Evolutionary conservation across 1,284 basidiomycete species (phyloP).

Genomic region (Cryptococcus sp.): DNA sequence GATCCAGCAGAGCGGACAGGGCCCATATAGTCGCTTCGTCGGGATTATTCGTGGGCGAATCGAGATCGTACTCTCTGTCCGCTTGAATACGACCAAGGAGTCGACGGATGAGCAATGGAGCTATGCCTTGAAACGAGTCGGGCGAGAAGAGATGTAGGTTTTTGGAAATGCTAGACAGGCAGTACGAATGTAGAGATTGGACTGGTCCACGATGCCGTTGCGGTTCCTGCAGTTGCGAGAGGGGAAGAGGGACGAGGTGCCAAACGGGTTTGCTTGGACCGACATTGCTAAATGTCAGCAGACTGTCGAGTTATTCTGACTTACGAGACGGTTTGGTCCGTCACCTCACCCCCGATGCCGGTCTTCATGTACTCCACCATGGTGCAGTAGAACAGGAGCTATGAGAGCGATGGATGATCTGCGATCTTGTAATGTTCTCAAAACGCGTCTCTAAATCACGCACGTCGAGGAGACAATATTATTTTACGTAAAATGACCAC

Average conservation of each 20-base stretch:
- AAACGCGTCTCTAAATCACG: too few relatives aligned
- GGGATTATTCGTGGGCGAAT: constrained; percentile 17
- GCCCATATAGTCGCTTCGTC: constrained; percentile 47
- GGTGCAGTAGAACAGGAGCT: too few relatives aligned
- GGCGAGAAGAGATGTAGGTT: constrained; percentile 32
- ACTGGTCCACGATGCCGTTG: constrained; percentile 9
- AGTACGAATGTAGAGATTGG: constrained; percentile 28
- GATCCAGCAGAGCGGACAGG: constrained; percentile 27
- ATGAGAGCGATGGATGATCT: too few relatives aligned
- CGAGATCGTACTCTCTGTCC: constrained; percentile 30
- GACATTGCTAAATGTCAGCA: constrained; percentile 12
- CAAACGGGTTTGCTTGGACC: constrained; percentile 27
- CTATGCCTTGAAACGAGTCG: constrained; percentile 19
- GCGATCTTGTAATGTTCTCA: too few relatives aligned
- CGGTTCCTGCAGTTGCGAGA: constrained; percentile 25
- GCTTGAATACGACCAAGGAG: constrained; percentile 30
- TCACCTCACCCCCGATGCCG: not conserved
- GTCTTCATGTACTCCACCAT: constrained; percentile 4
- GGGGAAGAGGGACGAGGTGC: constrained; percentile 37
- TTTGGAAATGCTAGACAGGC: constrained; percentile 32
- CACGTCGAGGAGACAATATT: too few relatives aligned
- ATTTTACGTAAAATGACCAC: too few relatives aligned
- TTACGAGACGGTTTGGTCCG: not conserved
- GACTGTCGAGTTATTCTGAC: not conserved
- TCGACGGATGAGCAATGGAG: constrained; percentile 17